Conservation (phyloP, 1,139 yeast species). For the Yamadazyma sp. region DNA sequence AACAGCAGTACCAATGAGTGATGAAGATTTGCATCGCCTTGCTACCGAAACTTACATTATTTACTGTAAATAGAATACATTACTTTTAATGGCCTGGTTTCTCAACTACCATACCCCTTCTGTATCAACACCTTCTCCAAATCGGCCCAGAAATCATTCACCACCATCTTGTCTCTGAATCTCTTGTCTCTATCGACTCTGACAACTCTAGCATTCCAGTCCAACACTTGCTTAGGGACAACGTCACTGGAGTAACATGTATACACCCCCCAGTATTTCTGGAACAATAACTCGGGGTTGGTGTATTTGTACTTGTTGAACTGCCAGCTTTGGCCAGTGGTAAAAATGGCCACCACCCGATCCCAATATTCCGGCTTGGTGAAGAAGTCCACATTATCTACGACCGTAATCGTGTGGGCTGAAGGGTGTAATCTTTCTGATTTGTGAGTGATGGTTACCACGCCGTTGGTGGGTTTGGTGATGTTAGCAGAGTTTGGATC, state of each 20-base stretch:
- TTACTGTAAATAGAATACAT: neutral
- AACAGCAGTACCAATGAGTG: constrained; percentile 38
- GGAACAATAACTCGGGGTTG: constrained; percentile 78
- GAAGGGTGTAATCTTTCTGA: constrained; percentile 55
- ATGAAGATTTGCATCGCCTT: neutral
- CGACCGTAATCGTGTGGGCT: constrained; percentile 70
- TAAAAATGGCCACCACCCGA: constrained; percentile 90
- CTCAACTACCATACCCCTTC: constrained; percentile 23
- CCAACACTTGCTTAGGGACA: constrained; percentile 69
- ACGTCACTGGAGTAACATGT: constrained; percentile 77
- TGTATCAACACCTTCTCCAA: constrained; percentile 60
- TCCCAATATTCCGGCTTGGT: constrained; percentile 97
- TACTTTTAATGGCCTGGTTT: too few relatives aligned
- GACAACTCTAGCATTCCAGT: constrained; percentile 86
- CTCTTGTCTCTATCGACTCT: constrained; percentile 79
- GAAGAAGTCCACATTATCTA: constrained; percentile 84
- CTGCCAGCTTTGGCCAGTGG: constrained; percentile 98
- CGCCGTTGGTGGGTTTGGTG: constrained; percentile 35
- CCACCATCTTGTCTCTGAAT: constrained; percentile 86
- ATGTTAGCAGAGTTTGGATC: constrained; percentile 48
- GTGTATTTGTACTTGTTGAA: constrained; percentile 83
- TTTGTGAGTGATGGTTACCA: constrained; percentile 55
- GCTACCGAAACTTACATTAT: neutral
- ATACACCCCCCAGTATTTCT: constrained; percentile 80
- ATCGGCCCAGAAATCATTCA: constrained; percentile 80